These are phyloP conservation scores for Fomitopsis pulvina DNA, from an alignment of 768 basidiomycete species.

Conservation along the genomic window DNA sequence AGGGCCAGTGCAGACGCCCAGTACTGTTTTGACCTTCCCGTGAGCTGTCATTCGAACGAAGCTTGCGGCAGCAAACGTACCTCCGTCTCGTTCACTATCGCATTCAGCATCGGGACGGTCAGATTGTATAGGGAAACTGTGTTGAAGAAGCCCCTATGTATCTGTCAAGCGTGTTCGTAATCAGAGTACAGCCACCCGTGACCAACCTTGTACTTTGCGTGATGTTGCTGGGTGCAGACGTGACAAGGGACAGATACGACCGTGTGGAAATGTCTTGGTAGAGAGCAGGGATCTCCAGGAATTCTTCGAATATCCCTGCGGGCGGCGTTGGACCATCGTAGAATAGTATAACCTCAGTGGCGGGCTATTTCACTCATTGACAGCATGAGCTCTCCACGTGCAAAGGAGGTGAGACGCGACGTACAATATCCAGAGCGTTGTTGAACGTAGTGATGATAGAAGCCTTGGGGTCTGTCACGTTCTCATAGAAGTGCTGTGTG, in stretches of 20 bases:
- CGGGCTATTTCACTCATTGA: not conserved
- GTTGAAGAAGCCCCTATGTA: conserved; percentile 17
- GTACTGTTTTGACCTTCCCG: conserved; percentile 23
- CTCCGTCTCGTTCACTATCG: conserved; percentile 34
- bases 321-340: conserved; percentile 51
- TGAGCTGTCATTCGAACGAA: not conserved
- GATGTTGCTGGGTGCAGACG: conserved; percentile 31
- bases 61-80: conserved; percentile 13
- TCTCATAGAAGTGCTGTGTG: conserved; percentile 32
- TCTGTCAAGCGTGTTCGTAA: conserved; percentile 6
- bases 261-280: conserved; percentile 33
- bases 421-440: conserved; percentile 28
- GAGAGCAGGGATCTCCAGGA: conserved; percentile 37
- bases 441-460: conserved; percentile 41
- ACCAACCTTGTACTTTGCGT: conserved; percentile 28
- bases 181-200: not conserved
- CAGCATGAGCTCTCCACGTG: not conserved
- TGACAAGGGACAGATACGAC: conserved; percentile 35
- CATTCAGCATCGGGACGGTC: conserved; percentile 27
- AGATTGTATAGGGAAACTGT: conserved; percentile 32
- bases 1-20: conserved; percentile 31
- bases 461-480: conserved; percentile 46
- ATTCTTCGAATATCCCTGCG: conserved; percentile 43
- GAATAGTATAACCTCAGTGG: conserved; percentile 36
- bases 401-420: conserved; percentile 2